Evolutionary conservation across 352 stramenopile genomes (phyloP), one percentile per base, ranked within the genome.

Genomic region (Phytophthora ramorum): DNA sequence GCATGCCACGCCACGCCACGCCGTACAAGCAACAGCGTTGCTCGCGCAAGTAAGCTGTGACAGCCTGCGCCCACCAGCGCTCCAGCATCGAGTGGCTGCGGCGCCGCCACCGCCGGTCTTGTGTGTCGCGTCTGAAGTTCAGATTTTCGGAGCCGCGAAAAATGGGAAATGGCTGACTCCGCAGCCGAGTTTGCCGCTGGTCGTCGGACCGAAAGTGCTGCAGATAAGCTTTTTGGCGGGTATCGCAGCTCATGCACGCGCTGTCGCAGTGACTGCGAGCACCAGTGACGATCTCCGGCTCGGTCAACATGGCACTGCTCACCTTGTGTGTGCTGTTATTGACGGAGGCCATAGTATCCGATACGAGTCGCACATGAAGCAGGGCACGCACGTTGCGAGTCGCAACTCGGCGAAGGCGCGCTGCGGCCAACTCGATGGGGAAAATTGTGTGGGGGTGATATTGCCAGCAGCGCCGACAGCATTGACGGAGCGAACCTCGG

Each of bases 391-490:
- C 22, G 22, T 24, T 24, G 22, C 22, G 22, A 24, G 22, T 19
- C 56, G 43, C 49, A 49, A 66, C 44, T 37, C 17, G 49, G 24
- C 48, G 38, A 52, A 41, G 17, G 35, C 22, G 48, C 20, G 53
- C 20, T 24, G 30, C 13, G 47, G 17, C 44, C 53, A 28, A 49
- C 50, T 64, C 54, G 55, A 66, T 60, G 48, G 32, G 37, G 34
- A 58, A 71, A 66, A 50, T 53, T 58, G 48, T 57, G 20, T 38
- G 30, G 28, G 30, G 63, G 55, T 69, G 61, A 69, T 64, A 66
- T 71, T 57, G 47, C 49, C 63, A 71, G 56, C 17, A 55, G 17
- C 28, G 35, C 14, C 7, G 37, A 37, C 61, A 26, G 45, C 54
- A 54, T 59, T 69, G 54, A 35, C 24, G 24, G 43, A 52, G 34